Evolutionary conservation across 192 early-diverging fungal genomes (phyloP).

Genomic region (Backusella luteola): DNA sequence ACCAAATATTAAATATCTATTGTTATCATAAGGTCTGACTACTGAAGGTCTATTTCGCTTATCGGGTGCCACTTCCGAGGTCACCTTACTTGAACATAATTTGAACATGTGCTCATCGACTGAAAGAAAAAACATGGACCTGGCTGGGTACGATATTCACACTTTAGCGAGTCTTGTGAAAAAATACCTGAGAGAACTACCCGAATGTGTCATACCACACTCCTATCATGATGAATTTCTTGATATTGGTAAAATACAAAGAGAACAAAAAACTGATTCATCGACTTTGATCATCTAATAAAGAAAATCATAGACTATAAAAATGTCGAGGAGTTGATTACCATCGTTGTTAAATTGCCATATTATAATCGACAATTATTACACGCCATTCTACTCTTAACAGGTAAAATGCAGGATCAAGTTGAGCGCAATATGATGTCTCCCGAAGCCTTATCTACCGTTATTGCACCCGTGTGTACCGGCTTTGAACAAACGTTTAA

Average conservation of each 20-base stretch:
- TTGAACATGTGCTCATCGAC: slow-evolving; percentile 21
- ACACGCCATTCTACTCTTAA: slow-evolving; percentile 23
- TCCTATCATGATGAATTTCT: slow-evolving; percentile 25
- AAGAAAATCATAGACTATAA: neutral
- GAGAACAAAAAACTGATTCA: neutral
- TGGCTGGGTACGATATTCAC: slow-evolving; percentile 32
- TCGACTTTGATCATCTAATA: too few species aligned
- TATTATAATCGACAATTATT: slow-evolving; percentile 25
- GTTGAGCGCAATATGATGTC: slow-evolving; percentile 26
- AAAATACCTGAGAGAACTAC: slow-evolving; percentile 28
- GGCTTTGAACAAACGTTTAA: slow-evolving; percentile 26
- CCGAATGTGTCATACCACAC: slow-evolving; percentile 30
- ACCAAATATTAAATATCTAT: neutral
- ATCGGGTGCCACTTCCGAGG: slow-evolving; percentile 30
- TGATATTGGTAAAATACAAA: slow-evolving; percentile 5
- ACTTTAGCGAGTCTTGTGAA: slow-evolving; percentile 31
- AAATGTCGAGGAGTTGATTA: neutral
- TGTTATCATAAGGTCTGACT: slow-evolving; percentile 1
- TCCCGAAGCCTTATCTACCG: slow-evolving; percentile 31
- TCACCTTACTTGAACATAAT: slow-evolving; percentile 14
- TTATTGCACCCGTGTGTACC: slow-evolving; percentile 29
- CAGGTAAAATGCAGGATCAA: slow-evolving; percentile 5
- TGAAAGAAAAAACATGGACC: slow-evolving; percentile 25
- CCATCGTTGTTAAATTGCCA: slow-evolving; percentile 16
- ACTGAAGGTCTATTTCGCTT: slow-evolving; percentile 34